Evolutionary conservation across 257 asterid species (phyloP).

Genomic region (Fraxinus americana): DNA sequence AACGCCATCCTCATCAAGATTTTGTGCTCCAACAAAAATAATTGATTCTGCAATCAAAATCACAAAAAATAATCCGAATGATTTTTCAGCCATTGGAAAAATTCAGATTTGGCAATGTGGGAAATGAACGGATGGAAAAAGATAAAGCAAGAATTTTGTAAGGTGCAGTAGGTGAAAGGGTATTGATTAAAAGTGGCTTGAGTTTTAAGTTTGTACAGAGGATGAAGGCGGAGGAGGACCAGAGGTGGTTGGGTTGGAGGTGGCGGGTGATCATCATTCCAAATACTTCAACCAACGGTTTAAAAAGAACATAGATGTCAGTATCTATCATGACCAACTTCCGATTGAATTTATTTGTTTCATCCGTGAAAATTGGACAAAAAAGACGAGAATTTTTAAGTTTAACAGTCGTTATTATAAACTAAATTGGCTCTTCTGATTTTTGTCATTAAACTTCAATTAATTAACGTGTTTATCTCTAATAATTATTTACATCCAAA

Average conservation of each 20-base stretch:
- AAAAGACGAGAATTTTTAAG: not conserved
- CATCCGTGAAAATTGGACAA: slow-evolving; percentile 17
- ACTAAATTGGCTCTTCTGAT: not conserved
- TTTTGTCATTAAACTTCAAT: no score
- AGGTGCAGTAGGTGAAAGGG: slow-evolving; percentile 30
- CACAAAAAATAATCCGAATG: slow-evolving; percentile 22
- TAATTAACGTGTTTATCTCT: no score
- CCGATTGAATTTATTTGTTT: slow-evolving; percentile 4
- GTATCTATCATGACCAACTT: slow-evolving; percentile 38
- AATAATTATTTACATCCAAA: no score
- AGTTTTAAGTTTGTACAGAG: slow-evolving; percentile 34
- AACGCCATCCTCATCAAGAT: slow-evolving; percentile 22
- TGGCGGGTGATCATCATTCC: slow-evolving; percentile 65
- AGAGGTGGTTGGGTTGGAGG: slow-evolving; percentile 37
- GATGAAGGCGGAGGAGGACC: slow-evolving; percentile 19
- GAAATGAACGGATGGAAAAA: slow-evolving; percentile 5
- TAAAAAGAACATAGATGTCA: slow-evolving; percentile 28
- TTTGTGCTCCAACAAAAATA: slow-evolving; percentile 26
- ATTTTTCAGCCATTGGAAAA: slow-evolving; percentile 39
- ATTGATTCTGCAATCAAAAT: slow-evolving; percentile 22
- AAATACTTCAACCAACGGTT: slow-evolving; percentile 37
- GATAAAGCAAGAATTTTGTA: slow-evolving; percentile 24
- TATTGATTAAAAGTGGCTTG: slow-evolving; percentile 27
- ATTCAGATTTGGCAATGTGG: slow-evolving; percentile 18
- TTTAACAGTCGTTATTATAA: not conserved